These are phyloP conservation scores for Quambalaria eucalypti DNA, from an alignment of 1,284 basidiomycete species.

Conservation along the genomic window DNA sequence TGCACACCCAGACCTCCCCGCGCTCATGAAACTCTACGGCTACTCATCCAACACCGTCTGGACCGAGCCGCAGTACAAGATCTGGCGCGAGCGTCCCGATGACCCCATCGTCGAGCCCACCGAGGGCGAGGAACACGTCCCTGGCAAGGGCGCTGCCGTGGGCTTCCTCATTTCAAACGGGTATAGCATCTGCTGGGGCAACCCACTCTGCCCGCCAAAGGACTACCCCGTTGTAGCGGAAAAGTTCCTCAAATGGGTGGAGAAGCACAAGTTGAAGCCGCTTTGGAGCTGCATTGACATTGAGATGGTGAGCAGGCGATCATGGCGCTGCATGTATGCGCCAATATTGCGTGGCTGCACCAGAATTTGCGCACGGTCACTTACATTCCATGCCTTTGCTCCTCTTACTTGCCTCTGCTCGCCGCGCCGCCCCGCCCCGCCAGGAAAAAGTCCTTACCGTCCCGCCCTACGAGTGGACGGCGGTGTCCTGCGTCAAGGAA, in stretches of 20 bases:
- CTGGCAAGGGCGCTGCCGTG: slow-evolving; percentile 52
- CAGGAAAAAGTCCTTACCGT: slow-evolving; percentile 52
- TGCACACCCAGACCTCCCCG: slow-evolving; percentile 10
- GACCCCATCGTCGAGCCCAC: neutral
- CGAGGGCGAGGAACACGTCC: neutral
- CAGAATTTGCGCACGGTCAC: no score
- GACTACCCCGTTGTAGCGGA: slow-evolving; percentile 51
- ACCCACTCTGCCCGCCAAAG: slow-evolving; percentile 52
- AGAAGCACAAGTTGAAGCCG: slow-evolving; percentile 51
- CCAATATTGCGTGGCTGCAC: no score
- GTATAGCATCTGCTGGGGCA: slow-evolving; percentile 52
- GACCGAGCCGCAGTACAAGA: slow-evolving; percentile 54
- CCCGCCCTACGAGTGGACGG: slow-evolving; percentile 52
- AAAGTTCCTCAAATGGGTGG: slow-evolving; percentile 49
- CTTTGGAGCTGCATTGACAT: slow-evolving; percentile 54
- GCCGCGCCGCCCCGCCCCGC: no score
- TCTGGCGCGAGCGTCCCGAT: slow-evolving; percentile 51
- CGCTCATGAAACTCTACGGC: slow-evolving; percentile 54
- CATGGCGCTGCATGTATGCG: no score
- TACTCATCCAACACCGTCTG: slow-evolving; percentile 57
- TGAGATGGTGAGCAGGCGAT: no score
- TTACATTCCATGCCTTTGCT: no score
- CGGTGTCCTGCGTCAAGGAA: slow-evolving; percentile 51
- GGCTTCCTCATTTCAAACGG: slow-evolving; percentile 50
- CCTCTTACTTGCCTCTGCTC: no score